Conservation (phyloP, 306 rosid genomes). For the Vigna radiata region DNA sequence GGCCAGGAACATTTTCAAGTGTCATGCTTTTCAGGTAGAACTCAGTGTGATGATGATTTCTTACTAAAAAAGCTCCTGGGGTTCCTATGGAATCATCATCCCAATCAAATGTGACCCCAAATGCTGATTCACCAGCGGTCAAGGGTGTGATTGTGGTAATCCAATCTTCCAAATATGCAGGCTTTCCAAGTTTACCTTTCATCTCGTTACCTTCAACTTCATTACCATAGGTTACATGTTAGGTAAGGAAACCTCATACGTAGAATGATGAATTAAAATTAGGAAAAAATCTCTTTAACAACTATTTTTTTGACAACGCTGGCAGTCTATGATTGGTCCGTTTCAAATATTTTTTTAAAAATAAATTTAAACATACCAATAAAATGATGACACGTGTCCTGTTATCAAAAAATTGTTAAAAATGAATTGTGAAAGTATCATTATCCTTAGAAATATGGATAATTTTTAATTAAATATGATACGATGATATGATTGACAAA, state of each 20-base stretch:
- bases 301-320: too few relatives aligned
- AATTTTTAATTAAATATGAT: neutral
- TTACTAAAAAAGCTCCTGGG: constrained; percentile 80
- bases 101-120: constrained; percentile 65
- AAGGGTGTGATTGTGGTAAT: constrained; percentile 54
- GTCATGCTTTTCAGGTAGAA: constrained; percentile 71
- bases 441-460: too few relatives aligned
- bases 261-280: neutral
- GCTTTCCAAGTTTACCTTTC: constrained; percentile 68
- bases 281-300: too few relatives aligned
- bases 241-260: neutral
- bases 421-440: too few relatives aligned
- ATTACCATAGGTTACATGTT: neutral
- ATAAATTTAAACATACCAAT: too few relatives aligned
- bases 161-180: constrained; percentile 73
- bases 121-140: constrained; percentile 58
- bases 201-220: constrained; percentile 49
- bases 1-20: constrained; percentile 70
- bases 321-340: too few relatives aligned
- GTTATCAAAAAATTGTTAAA: too few relatives aligned
- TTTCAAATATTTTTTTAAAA: too few relatives aligned
- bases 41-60: constrained; percentile 71
- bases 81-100: constrained; percentile 54
- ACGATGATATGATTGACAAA: neutral
- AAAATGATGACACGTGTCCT: too few relatives aligned